phyloP scores from a whole-genome alignment of 2,329 filamentous ascomycete species.

The Beauveria bassiana region DNA sequence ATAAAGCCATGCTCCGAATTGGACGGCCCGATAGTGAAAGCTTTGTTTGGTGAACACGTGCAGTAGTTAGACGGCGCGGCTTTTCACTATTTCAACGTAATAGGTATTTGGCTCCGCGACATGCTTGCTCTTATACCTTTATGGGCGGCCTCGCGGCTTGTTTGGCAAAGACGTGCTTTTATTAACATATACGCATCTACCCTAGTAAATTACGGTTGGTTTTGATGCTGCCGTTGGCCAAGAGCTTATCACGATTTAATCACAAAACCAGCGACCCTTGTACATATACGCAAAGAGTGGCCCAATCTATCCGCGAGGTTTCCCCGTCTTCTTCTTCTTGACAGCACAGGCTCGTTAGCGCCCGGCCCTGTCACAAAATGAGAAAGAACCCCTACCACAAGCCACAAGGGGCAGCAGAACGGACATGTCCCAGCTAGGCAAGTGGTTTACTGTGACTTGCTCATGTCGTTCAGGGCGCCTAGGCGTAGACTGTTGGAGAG shows the following conservation, averaged over 20 bases:
- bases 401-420: background rate
- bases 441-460: conserved; percentile 9
- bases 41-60: background rate
- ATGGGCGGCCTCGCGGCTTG: background rate
- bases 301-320: background rate
- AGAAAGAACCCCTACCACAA: background rate
- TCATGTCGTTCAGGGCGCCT: conserved; percentile 1
- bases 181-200: background rate
- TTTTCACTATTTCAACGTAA: background rate
- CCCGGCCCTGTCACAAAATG: background rate
- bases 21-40: conserved; percentile 8
- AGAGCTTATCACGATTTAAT: background rate
- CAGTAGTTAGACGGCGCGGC: background rate
- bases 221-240: background rate
- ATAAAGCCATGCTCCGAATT: background rate
- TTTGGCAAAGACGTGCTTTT: background rate
- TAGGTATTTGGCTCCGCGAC: background rate
- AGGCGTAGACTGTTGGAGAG: background rate
- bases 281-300: too few relatives aligned
- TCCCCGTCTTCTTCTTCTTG: background rate
- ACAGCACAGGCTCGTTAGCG: background rate
- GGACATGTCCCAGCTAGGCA: background rate
- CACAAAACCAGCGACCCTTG: too few relatives aligned
- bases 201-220: background rate
- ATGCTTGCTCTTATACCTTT: background rate